Conservation (phyloP, 768 basidiomycete species). For the Punctularia strigosozonata region DNA sequence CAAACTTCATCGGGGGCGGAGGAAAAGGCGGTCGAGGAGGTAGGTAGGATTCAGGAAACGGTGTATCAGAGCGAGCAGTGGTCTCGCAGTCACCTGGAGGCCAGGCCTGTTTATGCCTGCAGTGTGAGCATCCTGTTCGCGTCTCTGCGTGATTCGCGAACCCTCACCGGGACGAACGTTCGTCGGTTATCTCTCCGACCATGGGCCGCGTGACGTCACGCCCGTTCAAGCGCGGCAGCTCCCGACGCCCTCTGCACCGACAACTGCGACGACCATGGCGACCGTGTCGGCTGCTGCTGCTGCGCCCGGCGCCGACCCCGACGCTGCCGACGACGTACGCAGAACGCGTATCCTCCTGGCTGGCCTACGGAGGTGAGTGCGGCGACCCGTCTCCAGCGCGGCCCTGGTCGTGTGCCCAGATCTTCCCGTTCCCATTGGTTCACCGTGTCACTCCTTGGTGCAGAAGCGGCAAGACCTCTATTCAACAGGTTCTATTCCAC, state of each 20-base stretch:
- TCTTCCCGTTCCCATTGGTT: too few species aligned
- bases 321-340: neutral
- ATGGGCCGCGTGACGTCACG: too few species aligned
- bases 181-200: too few species aligned
- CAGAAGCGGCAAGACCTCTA: constrained; percentile 89
- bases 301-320: too few species aligned
- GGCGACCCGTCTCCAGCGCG: neutral
- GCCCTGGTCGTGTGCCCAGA: neutral
- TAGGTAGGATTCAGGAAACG: neutral
- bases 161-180: constrained; percentile 8
- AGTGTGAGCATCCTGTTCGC: too few species aligned
- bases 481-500: constrained; percentile 87
- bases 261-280: too few species aligned
- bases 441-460: constrained; percentile 1
- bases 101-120: too few species aligned
- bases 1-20: constrained; percentile 59
- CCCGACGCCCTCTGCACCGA: too few species aligned
- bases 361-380: neutral
- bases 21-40: neutral
- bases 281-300: too few species aligned
- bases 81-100: too few species aligned
- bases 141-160: too few species aligned
- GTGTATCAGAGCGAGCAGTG: neutral
- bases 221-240: too few species aligned
- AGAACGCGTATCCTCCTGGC: neutral